Evolutionary conservation across 2,329 filamentous ascomycete species (phyloP).

Genomic region (Scedosporium boydii): DNA sequence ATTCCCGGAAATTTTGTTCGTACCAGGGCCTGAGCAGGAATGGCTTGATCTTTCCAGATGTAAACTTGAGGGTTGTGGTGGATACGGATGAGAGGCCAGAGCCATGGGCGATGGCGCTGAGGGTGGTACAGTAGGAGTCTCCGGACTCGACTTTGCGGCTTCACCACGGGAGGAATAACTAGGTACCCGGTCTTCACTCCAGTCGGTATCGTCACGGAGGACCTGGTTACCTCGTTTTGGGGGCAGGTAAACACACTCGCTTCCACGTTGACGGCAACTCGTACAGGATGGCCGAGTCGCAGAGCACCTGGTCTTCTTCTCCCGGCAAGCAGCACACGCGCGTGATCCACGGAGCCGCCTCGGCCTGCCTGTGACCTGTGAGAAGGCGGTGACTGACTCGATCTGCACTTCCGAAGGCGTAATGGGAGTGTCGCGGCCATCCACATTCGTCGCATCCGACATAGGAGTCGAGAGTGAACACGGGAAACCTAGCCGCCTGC

Average conservation of each 20-base stretch:
- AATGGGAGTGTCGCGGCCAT: constrained; percentile 14
- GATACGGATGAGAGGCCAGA: too few relatives aligned
- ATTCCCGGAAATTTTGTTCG: not conserved
- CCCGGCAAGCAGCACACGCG: constrained; percentile 34
- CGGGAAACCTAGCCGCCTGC: constrained; percentile 46
- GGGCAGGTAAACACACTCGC: constrained; percentile 46
- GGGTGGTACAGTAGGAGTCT: too few relatives aligned
- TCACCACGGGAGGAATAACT: too few relatives aligned
- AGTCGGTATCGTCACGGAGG: not conserved
- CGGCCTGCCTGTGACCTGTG: constrained; percentile 22
- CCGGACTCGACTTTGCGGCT: too few relatives aligned
- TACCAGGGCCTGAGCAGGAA: not conserved
- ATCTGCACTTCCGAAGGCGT: too few relatives aligned
- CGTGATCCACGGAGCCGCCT: constrained; percentile 41
- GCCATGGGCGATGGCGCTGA: too few relatives aligned
- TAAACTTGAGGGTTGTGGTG: not conserved
- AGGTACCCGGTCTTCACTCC: too few relatives aligned
- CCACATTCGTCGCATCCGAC: constrained; percentile 27
- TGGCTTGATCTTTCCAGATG: not conserved
- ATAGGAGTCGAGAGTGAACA: constrained; percentile 34
- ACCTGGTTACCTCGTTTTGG: constrained; percentile 29
- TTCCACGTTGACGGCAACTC: constrained; percentile 36
- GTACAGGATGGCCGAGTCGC: constrained; percentile 18
- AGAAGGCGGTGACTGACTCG: too few relatives aligned
- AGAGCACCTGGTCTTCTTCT: not conserved